These are phyloP conservation scores for Tetrahymena malaccensis DNA, from an alignment of 73 alveolate genomes.

Conservation along the genomic window DNA sequence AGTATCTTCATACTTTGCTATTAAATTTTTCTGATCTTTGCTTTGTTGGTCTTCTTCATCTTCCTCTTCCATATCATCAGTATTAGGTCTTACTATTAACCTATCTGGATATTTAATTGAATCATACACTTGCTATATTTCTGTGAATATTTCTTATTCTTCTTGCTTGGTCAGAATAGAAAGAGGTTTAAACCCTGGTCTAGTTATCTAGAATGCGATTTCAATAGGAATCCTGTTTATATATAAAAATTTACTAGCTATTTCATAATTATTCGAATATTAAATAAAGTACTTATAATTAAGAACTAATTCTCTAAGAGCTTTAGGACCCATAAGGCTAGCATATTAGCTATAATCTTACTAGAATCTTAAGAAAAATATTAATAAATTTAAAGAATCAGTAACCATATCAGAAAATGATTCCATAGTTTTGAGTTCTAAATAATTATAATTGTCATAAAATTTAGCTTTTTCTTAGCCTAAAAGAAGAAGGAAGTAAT, in stretches of 20 bases:
- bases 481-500: background rate
- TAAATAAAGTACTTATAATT: background rate
- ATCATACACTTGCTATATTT: background rate
- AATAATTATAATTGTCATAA: background rate
- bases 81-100: background rate
- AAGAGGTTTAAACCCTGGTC: background rate
- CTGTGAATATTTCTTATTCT: background rate
- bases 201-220: background rate
- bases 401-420: background rate
- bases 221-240: background rate
- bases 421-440: background rate
- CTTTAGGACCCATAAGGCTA: background rate
- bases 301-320: background rate
- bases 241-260: background rate
- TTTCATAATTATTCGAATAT: too few relatives aligned
- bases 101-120: background rate
- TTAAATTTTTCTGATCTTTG: background rate
- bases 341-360: background rate
- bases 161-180: background rate
- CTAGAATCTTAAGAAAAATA: background rate
- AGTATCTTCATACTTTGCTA: background rate
- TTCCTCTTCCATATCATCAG: background rate
- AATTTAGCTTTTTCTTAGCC: background rate
- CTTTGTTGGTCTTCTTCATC: background rate
- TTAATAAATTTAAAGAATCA: background rate